A percentile compares a stretch with the other conserved stretches of the same genome.
Evolutionary conservation across 2,329 filamentous ascomycete species (phyloP).

Genomic region (Sporothrix sp.): DNA sequence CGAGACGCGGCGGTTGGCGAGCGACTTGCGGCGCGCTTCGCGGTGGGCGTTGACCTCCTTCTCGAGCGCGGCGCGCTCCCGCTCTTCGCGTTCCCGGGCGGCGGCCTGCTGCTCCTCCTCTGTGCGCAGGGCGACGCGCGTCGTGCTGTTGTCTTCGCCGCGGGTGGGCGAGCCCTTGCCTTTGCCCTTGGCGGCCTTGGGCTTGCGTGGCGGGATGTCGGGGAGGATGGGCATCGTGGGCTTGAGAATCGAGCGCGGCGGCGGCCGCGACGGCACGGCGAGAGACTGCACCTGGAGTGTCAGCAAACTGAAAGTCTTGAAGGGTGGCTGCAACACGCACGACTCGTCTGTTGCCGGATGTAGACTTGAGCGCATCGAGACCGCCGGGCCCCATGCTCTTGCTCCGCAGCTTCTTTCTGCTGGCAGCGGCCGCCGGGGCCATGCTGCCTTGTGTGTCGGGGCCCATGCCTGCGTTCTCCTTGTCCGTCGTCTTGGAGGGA

Average conservation of each 20-base stretch:
- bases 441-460: constrained; percentile 30
- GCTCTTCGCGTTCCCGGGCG: constrained; percentile 59
- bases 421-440: constrained; percentile 37
- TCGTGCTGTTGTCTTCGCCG: constrained; percentile 29
- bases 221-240: constrained; percentile 59
- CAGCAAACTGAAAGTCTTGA: constrained; percentile 16
- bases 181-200: constrained; percentile 42
- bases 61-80: constrained; percentile 48
- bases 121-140: constrained; percentile 55
- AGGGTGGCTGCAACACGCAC: constrained; percentile 39
- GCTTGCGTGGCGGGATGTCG: constrained; percentile 59
- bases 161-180: constrained; percentile 17
- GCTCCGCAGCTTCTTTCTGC: constrained; percentile 67
- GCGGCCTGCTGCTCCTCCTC: constrained; percentile 64
- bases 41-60: constrained; percentile 60
- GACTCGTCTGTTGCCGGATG: constrained; percentile 67
- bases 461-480: constrained; percentile 69
- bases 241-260: constrained; percentile 67
- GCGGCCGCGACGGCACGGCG: constrained; percentile 40
- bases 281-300: constrained; percentile 36
- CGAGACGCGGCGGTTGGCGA: constrained; percentile 86
- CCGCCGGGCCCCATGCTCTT: constrained; percentile 95
- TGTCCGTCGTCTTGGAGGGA: constrained; percentile 49
- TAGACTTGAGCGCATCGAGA: constrained; percentile 68
- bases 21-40: constrained; percentile 83